Conservation (phyloP, 257 asterid species). For the Misopates orontium region DNA sequence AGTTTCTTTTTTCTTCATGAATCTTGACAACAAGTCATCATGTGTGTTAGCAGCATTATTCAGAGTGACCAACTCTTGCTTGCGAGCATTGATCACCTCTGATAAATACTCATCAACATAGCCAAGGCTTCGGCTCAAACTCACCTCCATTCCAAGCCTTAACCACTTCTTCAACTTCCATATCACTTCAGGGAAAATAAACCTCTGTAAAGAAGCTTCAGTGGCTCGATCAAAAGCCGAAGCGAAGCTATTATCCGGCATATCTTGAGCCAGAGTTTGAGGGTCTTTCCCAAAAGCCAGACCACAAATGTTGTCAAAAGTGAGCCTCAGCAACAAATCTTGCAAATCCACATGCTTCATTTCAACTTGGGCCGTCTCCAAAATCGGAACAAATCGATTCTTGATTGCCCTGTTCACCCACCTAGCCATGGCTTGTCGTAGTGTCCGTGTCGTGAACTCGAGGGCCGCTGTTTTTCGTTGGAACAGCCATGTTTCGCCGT, state of each 20-base stretch:
- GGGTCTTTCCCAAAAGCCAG: constrained; percentile 94
- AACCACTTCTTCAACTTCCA: constrained; percentile 92
- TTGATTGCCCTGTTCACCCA: constrained; percentile 87
- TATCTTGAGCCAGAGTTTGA: constrained; percentile 58
- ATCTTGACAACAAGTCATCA: constrained; percentile 78
- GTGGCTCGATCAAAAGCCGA: constrained; percentile 91
- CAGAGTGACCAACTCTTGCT: constrained; percentile 61
- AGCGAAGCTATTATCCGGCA: constrained; percentile 74
- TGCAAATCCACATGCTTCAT: constrained; percentile 71
- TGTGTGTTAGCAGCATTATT: constrained; percentile 56
- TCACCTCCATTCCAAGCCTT: constrained; percentile 82
- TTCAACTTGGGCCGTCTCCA: constrained; percentile 55
- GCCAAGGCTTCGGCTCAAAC: constrained; percentile 71
- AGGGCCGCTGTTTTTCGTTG: constrained; percentile 90
- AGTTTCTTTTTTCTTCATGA: constrained; percentile 85
- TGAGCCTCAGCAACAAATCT: constrained; percentile 81
- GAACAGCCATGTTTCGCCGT: constrained; percentile 91
- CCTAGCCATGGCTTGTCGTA: constrained; percentile 88
- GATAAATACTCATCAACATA: constrained; percentile 71
- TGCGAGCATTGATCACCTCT: constrained; percentile 58
- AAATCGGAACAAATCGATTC: constrained; percentile 68
- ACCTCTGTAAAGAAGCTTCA: constrained; percentile 81
- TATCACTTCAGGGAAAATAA: constrained; percentile 70
- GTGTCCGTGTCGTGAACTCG: constrained; percentile 82
- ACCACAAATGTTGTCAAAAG: constrained; percentile 90